phyloP scores from a whole-genome alignment of 129 eudicot genomes.

The Cynara cardunculus region DNA sequence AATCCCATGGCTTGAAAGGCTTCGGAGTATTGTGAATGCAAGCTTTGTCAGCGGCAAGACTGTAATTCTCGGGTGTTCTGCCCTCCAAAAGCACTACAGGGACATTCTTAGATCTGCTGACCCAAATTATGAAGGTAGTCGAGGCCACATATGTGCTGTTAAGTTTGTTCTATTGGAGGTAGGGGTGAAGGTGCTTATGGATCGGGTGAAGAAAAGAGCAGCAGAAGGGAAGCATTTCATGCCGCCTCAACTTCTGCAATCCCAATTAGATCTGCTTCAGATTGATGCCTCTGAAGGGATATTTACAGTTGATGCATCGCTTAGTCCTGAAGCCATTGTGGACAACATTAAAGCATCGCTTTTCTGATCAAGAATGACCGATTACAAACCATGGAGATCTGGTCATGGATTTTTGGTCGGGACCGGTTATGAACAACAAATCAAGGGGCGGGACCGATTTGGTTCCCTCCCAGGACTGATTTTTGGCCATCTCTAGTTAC shows the following conservation, averaged over 20 bases:
- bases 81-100: slow-evolving; percentile 63
- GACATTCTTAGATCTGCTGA: slow-evolving; percentile 85
- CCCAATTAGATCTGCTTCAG: slow-evolving; percentile 73
- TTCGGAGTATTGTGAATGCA: slow-evolving; percentile 41
- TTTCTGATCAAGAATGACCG: slow-evolving; percentile 5
- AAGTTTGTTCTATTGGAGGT: slow-evolving; percentile 77
- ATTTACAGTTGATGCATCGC: slow-evolving; percentile 62
- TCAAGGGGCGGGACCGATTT: too few relatives aligned
- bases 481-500: too few relatives aligned
- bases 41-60: slow-evolving; percentile 35
- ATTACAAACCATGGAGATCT: too few relatives aligned
- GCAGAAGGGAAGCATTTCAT: slow-evolving; percentile 83
- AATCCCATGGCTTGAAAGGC: slow-evolving; percentile 79
- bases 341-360: slow-evolving; percentile 27
- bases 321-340: slow-evolving; percentile 48
- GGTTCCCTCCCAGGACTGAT: too few relatives aligned
- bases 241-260: slow-evolving; percentile 75
- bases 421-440: too few relatives aligned
- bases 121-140: slow-evolving; percentile 34
- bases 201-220: slow-evolving; percentile 58
- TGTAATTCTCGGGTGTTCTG: slow-evolving; percentile 80
- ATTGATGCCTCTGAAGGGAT: slow-evolving; percentile 79
- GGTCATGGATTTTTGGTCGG: too few relatives aligned
- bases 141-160: slow-evolving; percentile 30
- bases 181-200: slow-evolving; percentile 50